Base-by-base conservation (phyloP, 176 grass and related monocot species). In the Musa troglodytarum region DNA sequence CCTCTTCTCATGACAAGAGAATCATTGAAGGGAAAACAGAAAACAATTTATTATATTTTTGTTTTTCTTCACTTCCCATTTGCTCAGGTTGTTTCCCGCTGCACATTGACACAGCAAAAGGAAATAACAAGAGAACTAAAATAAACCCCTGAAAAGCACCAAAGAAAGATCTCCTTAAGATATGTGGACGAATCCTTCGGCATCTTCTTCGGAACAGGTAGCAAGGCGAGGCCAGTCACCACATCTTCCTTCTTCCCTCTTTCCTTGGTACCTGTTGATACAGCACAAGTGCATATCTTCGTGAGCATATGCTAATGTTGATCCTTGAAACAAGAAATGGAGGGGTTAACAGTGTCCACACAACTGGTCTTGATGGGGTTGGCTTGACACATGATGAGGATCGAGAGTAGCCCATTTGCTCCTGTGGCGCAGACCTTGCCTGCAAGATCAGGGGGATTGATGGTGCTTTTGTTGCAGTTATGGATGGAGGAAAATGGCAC, bases 331-430 rank as follows among this genome's bases (percentile, higher is more conserved):
- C 20, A 51, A 72, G 20, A 15, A 71, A 43, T 6, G 52, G n/a
- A 17, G n/a, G 11, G n/a, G 34, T 43, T 43, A 43, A 43, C 34
- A 6, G 34, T 43, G 34, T 43, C 34, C 50, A 54, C 76, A 74
- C 82, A 56, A 94, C 96, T 24, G 88, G 85, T 86, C 88, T 77
- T 52, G 81, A 64, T 59, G 82, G 61, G 51, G 74, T 86, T 79
- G 84, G 74, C 5, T 89, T 84, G 52, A 74, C 79, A 57, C 80
- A 11, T 1, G 84, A 54, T 78, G 86, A 20, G 23, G 88, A 74
- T 75, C 80, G 83, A 55, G 85, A 75, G 83, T 81, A 85, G 23
- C 82, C 82, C 75, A 85, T 85, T 78, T 87, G 92, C 71, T 75
- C 70, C 29, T 58, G 10, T 12, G 64, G 79, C 51, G 58, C 69